phyloP scores from a whole-genome alignment of 2,329 filamentous ascomycete genomes.

The Pseudogymnoascus sp. region DNA sequence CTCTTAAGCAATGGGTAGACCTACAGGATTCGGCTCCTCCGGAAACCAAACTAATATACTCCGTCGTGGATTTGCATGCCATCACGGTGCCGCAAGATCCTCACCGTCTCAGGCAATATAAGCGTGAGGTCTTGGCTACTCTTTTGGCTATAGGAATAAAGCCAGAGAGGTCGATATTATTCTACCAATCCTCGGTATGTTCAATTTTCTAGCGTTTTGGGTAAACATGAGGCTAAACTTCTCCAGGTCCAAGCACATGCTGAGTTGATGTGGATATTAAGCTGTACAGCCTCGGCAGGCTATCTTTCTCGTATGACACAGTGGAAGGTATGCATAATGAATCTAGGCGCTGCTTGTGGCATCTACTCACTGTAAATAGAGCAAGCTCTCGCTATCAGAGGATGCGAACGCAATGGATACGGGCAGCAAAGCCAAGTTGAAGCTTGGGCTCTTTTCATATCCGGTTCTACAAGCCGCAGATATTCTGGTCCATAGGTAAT shows the following conservation, averaged over 20 bases:
- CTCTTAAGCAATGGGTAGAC: constrained; percentile 75
- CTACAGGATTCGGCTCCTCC: constrained; percentile 58
- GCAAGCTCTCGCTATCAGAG: constrained; percentile 60
- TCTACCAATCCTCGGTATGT: constrained; percentile 69
- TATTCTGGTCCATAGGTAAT: constrained; percentile 72
- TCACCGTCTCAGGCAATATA: constrained; percentile 51
- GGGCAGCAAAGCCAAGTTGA: constrained; percentile 55
- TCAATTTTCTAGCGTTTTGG: neutral
- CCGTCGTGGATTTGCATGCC: constrained; percentile 87
- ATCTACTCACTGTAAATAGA: constrained; percentile 37
- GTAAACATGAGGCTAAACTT: neutral
- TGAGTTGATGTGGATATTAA: constrained; percentile 95
- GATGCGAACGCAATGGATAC: constrained; percentile 50
- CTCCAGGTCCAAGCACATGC: constrained; percentile 64
- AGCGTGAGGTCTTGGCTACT: constrained; percentile 67
- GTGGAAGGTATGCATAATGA: constrained; percentile 65
- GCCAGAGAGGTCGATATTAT: constrained; percentile 67
- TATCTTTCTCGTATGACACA: constrained; percentile 98
- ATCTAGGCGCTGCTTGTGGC: constrained; percentile 10
- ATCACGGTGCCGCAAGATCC: constrained; percentile 70
- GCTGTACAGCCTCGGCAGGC: constrained; percentile 82
- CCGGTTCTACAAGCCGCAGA: constrained; percentile 93
- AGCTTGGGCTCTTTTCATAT: constrained; percentile 89
- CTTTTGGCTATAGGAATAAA: constrained; percentile 78
- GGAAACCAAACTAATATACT: constrained; percentile 64